Base-by-base conservation (phyloP, 805 yeast species). In the Wickerhamiella sorbophila region DNA sequence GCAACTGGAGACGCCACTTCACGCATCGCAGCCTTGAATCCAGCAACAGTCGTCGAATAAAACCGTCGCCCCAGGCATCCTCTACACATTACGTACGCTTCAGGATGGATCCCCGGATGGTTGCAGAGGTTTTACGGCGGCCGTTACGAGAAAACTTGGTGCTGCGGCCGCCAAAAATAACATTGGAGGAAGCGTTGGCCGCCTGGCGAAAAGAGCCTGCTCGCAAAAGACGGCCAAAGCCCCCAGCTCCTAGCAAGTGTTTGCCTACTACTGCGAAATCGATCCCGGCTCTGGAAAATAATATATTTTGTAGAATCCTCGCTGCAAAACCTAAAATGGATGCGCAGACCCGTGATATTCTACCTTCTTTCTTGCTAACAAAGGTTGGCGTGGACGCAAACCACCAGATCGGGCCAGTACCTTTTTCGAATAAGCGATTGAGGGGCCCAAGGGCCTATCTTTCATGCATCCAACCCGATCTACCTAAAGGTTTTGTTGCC, bases 1-100 rank as follows among this genome's bases (percentile, higher is more conserved):
- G 75, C 71, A 2, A 77, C 80, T 40, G 71, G 72, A 15, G 64
- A 60, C 1, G 72, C 70, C 32, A 71, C 61, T 27, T 67, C 62
- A 22, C 69, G 57, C 75, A 70, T 67, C 16, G 66, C 60, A 40
- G 60, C 63, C 26, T 59, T 53, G 50, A 59, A 64, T 24, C 49
- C 35, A 12, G 14, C 16, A 14, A 26, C 14, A 36, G 22, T 17
- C 12, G 36, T 17, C 6, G 34, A n/a, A 15, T 31, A 31, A 6
- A 31, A 9, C 16, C 18, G 16, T 15, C 6, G 18, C 16, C 18
- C 16, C 8, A 6, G 16, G n/a, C 18, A 8, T 6, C 8, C 8
- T 8, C 18, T n/a, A 8, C n/a, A 8, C 16, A n/a, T 15, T n/a
- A 16, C 18, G 18, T n/a, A 31, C 34, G 8, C 8, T n/a, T n/a